Evolutionary conservation across 306 rosid species (phyloP), one percentile per base, ranked within the genome.

Genomic region (Alnus rubra): DNA sequence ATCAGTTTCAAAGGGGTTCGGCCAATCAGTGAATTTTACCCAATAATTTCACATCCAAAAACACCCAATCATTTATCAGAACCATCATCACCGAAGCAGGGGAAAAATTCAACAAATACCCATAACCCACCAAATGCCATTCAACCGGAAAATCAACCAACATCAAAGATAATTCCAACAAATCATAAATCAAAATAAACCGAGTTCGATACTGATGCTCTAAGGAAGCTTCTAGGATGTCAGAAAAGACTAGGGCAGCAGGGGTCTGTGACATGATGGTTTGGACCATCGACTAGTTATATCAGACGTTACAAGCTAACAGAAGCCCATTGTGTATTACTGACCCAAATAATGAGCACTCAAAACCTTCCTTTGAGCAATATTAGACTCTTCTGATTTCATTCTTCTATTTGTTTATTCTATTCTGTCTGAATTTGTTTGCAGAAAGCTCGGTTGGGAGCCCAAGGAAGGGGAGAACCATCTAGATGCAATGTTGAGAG

Each of bases 381-480:
- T 30, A 23, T 52, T 4, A 4, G 6, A 3, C 62, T 58, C 23
- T 4, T 75, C 2, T 45, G 18, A 5, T 75, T 52, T 69, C 39
- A 9, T 56, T 51, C 15, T 14, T 52, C 35, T 58, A 15, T 5
- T 16, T 53, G 11, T 33, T 9, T 51, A 1, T 49, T 50, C 51
- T 51, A 12, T 14, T 56, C 31, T 74, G 18, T 64, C 37, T 54
- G 18, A 68, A 79, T 84, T 64, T 67, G n/a, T 67, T 71, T 84
- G 65, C 84, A 94, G 98, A 90, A 91, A 78, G 87, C 97, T 94
- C 79, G 97, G 98, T 77, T 94, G 98, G 98, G 95, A 94, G 14
- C 88, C 98, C 50, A 92, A 90, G 83, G 84, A 83, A 10, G 82
- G 82, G 0, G 89, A 88, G 83, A 78, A 80, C 84, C 89, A 88